Evolutionary conservation across 257 asterid genomes (phyloP), one percentile per base, ranked within the genome.

Genomic region (Solanum chiquidenum): DNA sequence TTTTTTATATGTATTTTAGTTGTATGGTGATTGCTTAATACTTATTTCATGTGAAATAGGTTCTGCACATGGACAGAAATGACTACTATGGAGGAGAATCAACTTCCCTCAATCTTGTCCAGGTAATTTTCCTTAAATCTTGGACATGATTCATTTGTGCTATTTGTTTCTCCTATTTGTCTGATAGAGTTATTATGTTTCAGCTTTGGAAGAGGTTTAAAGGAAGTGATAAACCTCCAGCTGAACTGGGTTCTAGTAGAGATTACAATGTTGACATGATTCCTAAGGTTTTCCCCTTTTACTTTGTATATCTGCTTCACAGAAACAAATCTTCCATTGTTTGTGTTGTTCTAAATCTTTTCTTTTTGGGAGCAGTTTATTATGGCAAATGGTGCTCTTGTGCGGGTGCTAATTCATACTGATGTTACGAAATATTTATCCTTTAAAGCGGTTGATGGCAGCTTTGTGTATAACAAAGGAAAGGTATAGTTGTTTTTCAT

Each of bases 71-170:
- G 98, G 99, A 97, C 93, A 96, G 93, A 88, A 97, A 97, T 93
- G 98, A 97, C 89, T 94, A 97, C 62, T 97, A 97, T 83, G 99
- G 99, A 89, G 99, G 99, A 91, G 99, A 93, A 75, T 97, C 99
- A 58, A 87, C 93, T 89, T 96, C 99, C 42, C 96, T 94, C 89
- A 93, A 93, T 91, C 90, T 97, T 91, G 91, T 29, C 90, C 99
- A 97, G 99, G 99, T 94, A 90, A 6, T 29, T 82, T 46, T 76
- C 77, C 40, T 33, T 55, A 82, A 82, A 82, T 82, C 38, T 79
- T 52, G 7, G 38, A 68, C 20, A 18, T 49, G 69, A 46, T 49
- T 82, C 35, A 46, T 31, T 82, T 82, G 31, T 49, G 6, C 31
- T 66, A 42, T 37, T 34, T 66, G 16, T 35, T 74, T 83, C 37